A percentile compares a stretch with the other conserved stretches of the same genome.
Conservation (phyloP, 495 filamentous ascomycete species). For the Astrothelium macrocarpum region DNA sequence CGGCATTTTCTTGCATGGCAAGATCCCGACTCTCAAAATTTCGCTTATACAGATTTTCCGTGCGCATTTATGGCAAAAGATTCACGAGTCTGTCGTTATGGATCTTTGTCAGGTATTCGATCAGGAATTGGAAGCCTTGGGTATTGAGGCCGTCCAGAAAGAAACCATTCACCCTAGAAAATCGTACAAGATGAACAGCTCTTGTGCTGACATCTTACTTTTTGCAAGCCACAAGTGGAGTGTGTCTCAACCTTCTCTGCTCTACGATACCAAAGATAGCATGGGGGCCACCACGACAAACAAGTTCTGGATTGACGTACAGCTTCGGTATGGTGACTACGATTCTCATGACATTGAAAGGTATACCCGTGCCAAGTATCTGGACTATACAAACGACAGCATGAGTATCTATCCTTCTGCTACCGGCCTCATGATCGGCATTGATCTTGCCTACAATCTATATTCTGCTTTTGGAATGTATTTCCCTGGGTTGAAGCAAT, state of each 20-base stretch:
- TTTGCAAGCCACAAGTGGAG: constrained; percentile 99
- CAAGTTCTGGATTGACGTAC: constrained; percentile 99
- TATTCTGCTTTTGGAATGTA: constrained; percentile 98
- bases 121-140: constrained; percentile 89
- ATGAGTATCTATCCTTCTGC: constrained; percentile 99
- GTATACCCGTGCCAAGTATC: constrained; percentile 95
- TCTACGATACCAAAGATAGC: constrained; percentile 94
- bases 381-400: constrained; percentile 98
- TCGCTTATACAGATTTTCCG: constrained; percentile 99
- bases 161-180: constrained; percentile 99
- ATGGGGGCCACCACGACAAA: constrained; percentile 94
- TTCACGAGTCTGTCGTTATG: constrained; percentile 99
- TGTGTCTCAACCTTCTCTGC: constrained; percentile 80
- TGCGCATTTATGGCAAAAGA: constrained; percentile 99
- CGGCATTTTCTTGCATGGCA: constrained; percentile 98
- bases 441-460: constrained; percentile 96
- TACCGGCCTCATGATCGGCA: constrained; percentile 95
- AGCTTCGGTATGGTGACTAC: constrained; percentile 96
- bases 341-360: constrained; percentile 98
- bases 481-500: constrained; percentile 94
- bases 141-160: constrained; percentile 98
- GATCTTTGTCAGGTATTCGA: constrained; percentile 99
- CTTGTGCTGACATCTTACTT: constrained; percentile 93
- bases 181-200: constrained; percentile 99
- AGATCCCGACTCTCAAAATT: constrained; percentile 98